These are phyloP conservation scores for Exophiala dermatitidis DNA, from an alignment of 2,329 filamentous ascomycete species.

Conservation along the genomic window DNA sequence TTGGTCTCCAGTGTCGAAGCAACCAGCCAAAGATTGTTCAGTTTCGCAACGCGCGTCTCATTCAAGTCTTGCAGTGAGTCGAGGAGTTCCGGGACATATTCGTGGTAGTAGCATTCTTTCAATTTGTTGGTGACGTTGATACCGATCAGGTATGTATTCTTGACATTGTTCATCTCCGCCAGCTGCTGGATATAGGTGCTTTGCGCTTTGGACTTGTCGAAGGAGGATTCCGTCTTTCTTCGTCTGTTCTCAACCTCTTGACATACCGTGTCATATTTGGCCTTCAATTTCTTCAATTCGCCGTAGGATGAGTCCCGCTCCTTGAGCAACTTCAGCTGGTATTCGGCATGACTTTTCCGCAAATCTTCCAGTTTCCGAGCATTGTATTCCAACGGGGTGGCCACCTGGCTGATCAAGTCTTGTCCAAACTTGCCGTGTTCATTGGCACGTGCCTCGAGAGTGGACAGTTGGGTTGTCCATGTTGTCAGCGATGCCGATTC, in stretches of 20 bases:
- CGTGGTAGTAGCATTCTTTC: constrained; percentile 95
- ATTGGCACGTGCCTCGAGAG: constrained; percentile 75
- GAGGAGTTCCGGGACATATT: constrained; percentile 88
- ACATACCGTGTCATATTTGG: constrained; percentile 85
- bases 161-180: constrained; percentile 91
- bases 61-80: constrained; percentile 87
- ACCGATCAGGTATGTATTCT: constrained; percentile 94
- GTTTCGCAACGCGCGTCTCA: constrained; percentile 74
- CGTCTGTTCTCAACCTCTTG: constrained; percentile 90
- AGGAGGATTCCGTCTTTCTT: constrained; percentile 91
- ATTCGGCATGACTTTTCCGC: constrained; percentile 83
- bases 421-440: constrained; percentile 82
- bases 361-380: constrained; percentile 77
- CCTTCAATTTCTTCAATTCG: constrained; percentile 83
- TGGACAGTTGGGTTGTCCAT: constrained; percentile 89
- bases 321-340: constrained; percentile 78
- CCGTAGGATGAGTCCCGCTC: constrained; percentile 78
- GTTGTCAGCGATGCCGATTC: constrained; percentile 96
- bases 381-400: constrained; percentile 75
- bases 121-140: constrained; percentile 97
- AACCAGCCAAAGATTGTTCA: constrained; percentile 79
- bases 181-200: constrained; percentile 87
- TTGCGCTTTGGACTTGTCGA: constrained; percentile 88
- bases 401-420: constrained; percentile 70
- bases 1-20: constrained; percentile 72